These are phyloP conservation scores for Fagopyrum tataricum DNA, from an alignment of 148 eudicot species.

Conservation along the genomic window DNA sequence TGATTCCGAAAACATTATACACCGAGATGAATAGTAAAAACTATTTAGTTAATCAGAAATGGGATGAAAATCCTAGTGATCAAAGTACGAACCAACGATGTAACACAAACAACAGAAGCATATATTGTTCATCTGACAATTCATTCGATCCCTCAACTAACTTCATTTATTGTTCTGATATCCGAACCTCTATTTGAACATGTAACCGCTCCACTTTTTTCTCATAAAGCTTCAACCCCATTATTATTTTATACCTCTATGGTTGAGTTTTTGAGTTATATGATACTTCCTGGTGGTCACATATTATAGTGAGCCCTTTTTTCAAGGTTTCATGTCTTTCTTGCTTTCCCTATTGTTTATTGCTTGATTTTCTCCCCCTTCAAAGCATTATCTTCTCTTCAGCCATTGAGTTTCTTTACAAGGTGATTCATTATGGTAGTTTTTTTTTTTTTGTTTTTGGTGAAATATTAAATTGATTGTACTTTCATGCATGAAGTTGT, in stretches of 20 bases:
- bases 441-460: neutral
- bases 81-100: neutral
- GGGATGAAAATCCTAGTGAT: neutral
- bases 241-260: neutral
- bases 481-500: neutral
- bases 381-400: no score
- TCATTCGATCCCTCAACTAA: neutral
- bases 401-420: neutral
- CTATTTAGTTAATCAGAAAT: neutral
- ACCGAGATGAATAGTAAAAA: no score
- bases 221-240: neutral
- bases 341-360: neutral
- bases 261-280: neutral
- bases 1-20: no score
- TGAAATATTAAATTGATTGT: neutral
- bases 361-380: neutral
- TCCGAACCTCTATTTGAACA: neutral
- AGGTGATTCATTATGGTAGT: neutral
- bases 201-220: neutral
- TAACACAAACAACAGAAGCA: neutral
- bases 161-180: neutral
- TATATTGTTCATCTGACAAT: neutral
- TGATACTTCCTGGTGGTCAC: neutral
- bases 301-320: neutral
- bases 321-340: constrained; percentile 1